Conservation (phyloP, 2,329 filamentous ascomycete genomes). For the Colletotrichum sp. region DNA sequence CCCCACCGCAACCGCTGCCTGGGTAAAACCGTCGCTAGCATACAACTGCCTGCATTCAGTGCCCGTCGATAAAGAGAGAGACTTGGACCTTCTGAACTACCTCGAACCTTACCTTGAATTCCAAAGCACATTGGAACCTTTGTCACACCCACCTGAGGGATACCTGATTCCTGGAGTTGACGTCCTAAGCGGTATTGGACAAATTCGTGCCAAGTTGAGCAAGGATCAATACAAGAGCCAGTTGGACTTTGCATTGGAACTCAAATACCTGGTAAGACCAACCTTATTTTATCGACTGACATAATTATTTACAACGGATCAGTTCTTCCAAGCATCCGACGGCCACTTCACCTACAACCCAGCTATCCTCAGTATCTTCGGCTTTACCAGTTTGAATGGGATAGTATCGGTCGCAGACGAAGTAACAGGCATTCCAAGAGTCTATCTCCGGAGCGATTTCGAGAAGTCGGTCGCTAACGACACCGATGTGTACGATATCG, state of each 20-base stretch:
- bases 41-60: slow-evolving; percentile 19
- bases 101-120: slow-evolving; percentile 20
- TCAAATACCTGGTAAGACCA: slow-evolving; percentile 1
- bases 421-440: not conserved
- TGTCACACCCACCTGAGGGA: slow-evolving; percentile 19
- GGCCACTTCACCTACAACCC: slow-evolving; percentile 24
- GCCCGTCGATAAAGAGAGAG: not conserved
- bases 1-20: not conserved
- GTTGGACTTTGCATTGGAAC: slow-evolving; percentile 19
- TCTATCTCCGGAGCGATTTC: slow-evolving; percentile 12
- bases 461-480: not conserved
- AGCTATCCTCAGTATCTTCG: slow-evolving; percentile 16
- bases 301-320: not conserved
- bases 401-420: slow-evolving; percentile 23
- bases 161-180: slow-evolving; percentile 25
- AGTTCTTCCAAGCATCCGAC: slow-evolving; percentile 17
- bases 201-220: slow-evolving; percentile 19
- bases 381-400: not conserved
- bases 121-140: slow-evolving; percentile 23
- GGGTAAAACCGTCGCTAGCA: not conserved
- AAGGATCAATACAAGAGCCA: slow-evolving; percentile 21
- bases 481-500: slow-evolving; percentile 20
- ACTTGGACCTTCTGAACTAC: slow-evolving; percentile 23
- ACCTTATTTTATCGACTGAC: not conserved
- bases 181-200: slow-evolving; percentile 16